Conservation (phyloP, 2,329 filamentous ascomycete species). For the Ophiostoma australiae region DNA sequence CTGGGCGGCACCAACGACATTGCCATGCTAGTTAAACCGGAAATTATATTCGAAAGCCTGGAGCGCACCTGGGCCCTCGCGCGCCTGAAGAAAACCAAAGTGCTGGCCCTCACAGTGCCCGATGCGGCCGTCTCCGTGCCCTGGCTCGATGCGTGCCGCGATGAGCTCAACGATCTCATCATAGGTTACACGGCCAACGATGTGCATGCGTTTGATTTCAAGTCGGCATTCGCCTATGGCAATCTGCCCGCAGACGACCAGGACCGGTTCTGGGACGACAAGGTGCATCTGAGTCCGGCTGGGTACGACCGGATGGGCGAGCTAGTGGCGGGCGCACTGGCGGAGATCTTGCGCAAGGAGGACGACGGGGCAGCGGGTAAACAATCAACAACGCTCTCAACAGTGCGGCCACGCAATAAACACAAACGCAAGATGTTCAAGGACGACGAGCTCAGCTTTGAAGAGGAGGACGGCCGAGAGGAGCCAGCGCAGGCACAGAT, state of each 20-base stretch:
- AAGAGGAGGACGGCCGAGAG: constrained; percentile 49
- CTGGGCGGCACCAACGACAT: constrained; percentile 64
- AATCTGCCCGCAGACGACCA: constrained; percentile 44
- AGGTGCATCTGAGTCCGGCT: constrained; percentile 51
- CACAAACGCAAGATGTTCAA: constrained; percentile 29
- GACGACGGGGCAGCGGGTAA: constrained; percentile 30
- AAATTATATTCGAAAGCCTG: constrained; percentile 47
- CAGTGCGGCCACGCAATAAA: constrained; percentile 21
- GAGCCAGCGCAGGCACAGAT: not conserved
- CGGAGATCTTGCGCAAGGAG: constrained; percentile 42
- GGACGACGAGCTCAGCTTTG: constrained; percentile 41
- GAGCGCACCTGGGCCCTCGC: constrained; percentile 48
- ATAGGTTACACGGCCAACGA: constrained; percentile 44
- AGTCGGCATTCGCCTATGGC: constrained; percentile 50
- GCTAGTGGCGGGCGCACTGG: constrained; percentile 49
- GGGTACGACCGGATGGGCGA: constrained; percentile 61
- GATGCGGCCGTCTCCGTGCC: constrained; percentile 39
- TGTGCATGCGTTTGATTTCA: constrained; percentile 57
- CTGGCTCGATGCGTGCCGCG: constrained; percentile 18
- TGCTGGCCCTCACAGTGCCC: constrained; percentile 60
- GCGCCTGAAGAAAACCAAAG: constrained; percentile 46
- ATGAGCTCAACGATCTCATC: constrained; percentile 51
- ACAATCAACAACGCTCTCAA: not conserved
- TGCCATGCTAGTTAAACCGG: constrained; percentile 36
- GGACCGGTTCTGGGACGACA: constrained; percentile 55